phyloP scores from a whole-genome alignment of 1,284 basidiomycete genomes.

The Ceraceosorus bombacis region DNA sequence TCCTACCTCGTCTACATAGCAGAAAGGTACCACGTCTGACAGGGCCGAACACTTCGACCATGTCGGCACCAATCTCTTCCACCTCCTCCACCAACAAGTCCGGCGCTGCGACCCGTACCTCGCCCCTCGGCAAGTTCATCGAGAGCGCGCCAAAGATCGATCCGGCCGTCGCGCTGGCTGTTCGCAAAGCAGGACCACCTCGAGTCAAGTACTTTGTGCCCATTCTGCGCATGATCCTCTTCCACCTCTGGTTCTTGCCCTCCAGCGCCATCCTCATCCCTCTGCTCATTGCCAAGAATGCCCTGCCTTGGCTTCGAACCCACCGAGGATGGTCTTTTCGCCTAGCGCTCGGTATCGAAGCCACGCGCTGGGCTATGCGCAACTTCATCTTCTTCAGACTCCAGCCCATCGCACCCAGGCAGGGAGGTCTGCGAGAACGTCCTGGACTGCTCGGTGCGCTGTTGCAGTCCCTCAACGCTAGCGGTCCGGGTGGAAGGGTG shows the following conservation, averaged over 20 bases:
- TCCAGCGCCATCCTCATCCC: not conserved
- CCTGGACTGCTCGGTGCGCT: constrained; percentile 28
- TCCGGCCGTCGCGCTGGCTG: not conserved
- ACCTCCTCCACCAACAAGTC: too few relatives aligned
- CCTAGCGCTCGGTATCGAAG: constrained; percentile 26
- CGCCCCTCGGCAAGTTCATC: too few relatives aligned
- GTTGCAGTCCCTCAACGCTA: constrained; percentile 26
- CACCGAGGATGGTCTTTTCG: constrained; percentile 27
- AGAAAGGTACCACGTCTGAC: too few relatives aligned
- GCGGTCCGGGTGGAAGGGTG: constrained; percentile 31
- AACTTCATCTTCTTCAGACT: constrained; percentile 30
- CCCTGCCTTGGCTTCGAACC: constrained; percentile 23
- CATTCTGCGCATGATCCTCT: not conserved
- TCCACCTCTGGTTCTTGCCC: not conserved
- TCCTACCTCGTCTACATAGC: too few relatives aligned
- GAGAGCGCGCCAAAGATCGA: not conserved
- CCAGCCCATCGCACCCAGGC: constrained; percentile 38
- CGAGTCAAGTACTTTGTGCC: not conserved
- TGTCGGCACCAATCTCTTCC: too few relatives aligned
- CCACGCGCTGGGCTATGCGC: constrained; percentile 31
- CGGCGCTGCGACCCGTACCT: not conserved
- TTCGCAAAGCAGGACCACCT: not conserved
- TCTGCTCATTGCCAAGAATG: not conserved
- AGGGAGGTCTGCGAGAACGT: constrained; percentile 35
- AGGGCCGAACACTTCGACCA: too few relatives aligned